Conservation (phyloP, 2,329 filamentous ascomycete genomes). For the Colletotrichum somersetense region DNA sequence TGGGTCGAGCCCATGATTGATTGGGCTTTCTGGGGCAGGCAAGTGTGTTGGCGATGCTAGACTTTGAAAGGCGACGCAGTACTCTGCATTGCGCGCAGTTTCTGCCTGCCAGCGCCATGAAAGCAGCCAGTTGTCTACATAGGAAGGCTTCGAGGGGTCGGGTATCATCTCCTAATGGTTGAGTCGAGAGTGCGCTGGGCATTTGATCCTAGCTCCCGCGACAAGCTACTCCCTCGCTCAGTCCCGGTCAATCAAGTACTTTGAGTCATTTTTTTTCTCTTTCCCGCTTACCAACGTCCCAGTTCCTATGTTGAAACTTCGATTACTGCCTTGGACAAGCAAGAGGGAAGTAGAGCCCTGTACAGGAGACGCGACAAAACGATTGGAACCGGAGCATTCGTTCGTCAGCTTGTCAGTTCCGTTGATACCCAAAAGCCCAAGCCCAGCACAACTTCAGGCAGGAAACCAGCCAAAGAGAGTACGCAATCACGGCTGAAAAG, state of each 20-base stretch:
- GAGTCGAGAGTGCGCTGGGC: not conserved
- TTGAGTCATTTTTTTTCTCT: not conserved
- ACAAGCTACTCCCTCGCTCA: constrained; percentile 2
- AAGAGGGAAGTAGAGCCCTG: not conserved
- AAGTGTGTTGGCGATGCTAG: constrained; percentile 44
- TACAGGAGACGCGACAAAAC: constrained; percentile 14
- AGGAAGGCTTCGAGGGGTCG: constrained; percentile 9
- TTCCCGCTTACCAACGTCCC: constrained; percentile 10
- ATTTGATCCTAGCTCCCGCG: not conserved
- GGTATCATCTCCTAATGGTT: constrained; percentile 9
- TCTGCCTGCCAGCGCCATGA: constrained; percentile 28
- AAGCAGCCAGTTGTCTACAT: constrained; percentile 15
- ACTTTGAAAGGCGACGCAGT: constrained; percentile 30
- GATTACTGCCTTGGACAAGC: constrained; percentile 1
- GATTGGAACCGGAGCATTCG: constrained; percentile 30
- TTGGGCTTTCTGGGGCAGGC: constrained; percentile 38
- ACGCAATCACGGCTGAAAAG: constrained; percentile 26
- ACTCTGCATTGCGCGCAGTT: constrained; percentile 23
- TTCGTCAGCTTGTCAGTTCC: constrained; percentile 26
- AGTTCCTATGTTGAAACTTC: not conserved
- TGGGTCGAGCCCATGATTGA: constrained; percentile 46
- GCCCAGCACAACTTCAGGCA: constrained; percentile 37
- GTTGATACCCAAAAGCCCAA: constrained; percentile 43
- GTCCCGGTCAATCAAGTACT: constrained; percentile 4
- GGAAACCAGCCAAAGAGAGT: constrained; percentile 29